Conservation (phyloP, 208 protist genomes). For the Trypanosoma mega region DNA sequence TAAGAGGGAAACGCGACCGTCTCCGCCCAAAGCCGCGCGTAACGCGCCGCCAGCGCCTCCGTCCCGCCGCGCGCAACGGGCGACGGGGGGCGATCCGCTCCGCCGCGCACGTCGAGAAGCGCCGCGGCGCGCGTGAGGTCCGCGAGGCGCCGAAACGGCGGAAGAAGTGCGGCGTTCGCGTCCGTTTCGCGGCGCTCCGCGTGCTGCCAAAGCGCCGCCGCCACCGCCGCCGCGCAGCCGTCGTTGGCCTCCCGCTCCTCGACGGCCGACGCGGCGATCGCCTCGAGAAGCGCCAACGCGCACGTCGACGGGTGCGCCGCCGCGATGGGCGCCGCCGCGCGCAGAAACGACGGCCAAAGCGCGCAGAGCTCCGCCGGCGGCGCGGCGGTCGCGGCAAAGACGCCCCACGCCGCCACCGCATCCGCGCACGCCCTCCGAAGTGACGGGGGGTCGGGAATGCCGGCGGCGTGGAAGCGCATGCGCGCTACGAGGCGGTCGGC, state of each 20-base stretch:
- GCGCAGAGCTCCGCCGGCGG: not conserved
- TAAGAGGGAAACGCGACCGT: conserved; percentile 26
- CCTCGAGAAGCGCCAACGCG: conserved; percentile 9
- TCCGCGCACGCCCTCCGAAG: conserved; percentile 18
- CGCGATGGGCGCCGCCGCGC: not conserved
- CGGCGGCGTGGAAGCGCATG: not conserved
- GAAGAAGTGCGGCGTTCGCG: not conserved
- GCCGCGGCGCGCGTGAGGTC: not conserved
- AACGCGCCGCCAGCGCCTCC: conserved; percentile 1
- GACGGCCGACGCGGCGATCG: conserved; percentile 8
- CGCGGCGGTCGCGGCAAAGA: conserved; percentile 2
- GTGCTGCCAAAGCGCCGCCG: not conserved
- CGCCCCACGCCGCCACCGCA: too few species aligned
- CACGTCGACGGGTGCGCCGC: not conserved
- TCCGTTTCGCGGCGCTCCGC: conserved; percentile 7
- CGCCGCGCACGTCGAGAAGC: conserved; percentile 12
- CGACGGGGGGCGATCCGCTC: not conserved
- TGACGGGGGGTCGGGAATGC: not conserved
- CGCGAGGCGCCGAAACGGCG: not conserved
- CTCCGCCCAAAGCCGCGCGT: conserved; percentile 11
- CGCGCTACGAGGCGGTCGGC: not conserved
- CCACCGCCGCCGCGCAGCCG: conserved; percentile 6
- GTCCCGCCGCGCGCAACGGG: not conserved
- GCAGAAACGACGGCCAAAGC: conserved; percentile 20
- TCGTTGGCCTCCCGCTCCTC: not conserved